These are phyloP conservation scores for Haematococcus lacustris DNA, from an alignment of 139 green algal species.

Conservation along the genomic window DNA sequence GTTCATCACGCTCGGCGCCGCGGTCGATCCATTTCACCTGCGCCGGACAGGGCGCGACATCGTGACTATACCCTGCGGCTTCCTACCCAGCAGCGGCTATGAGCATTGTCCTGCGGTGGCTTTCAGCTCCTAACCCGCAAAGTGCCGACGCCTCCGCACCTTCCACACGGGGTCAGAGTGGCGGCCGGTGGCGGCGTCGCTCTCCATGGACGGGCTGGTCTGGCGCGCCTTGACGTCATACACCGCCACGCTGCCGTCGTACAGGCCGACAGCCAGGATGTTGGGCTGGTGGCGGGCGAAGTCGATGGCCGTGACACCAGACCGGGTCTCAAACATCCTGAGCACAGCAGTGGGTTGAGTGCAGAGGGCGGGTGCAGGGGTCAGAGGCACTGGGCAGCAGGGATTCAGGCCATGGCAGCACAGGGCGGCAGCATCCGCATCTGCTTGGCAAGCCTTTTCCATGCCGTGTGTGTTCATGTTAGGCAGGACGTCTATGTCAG, in stretches of 20 bases:
- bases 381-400: no score
- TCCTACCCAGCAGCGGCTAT: neutral
- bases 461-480: neutral
- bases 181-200: conserved; percentile 42
- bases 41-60: neutral
- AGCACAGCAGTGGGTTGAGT: no score
- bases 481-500: neutral
- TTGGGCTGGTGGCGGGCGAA: conserved; percentile 54
- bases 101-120: neutral
- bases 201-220: conserved; percentile 45
- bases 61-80: neutral
- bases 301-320: conserved; percentile 66
- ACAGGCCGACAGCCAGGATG: conserved; percentile 81
- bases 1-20: conserved; percentile 62
- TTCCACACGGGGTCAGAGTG: conserved; percentile 76
- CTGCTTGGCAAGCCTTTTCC: neutral
- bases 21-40: conserved; percentile 64
- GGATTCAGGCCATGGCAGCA: no score
- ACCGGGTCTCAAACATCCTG: conserved; percentile 23
- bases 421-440: neutral
- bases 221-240: conserved; percentile 60
- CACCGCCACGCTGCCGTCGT: conserved; percentile 76
- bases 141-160: conserved; percentile 11
- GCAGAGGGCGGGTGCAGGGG: no score
- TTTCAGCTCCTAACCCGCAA: neutral